Evolutionary conservation across 1,284 basidiomycete genomes (phyloP), one percentile per base, ranked within the genome.

Genomic region (Schizophyllum commune): DNA sequence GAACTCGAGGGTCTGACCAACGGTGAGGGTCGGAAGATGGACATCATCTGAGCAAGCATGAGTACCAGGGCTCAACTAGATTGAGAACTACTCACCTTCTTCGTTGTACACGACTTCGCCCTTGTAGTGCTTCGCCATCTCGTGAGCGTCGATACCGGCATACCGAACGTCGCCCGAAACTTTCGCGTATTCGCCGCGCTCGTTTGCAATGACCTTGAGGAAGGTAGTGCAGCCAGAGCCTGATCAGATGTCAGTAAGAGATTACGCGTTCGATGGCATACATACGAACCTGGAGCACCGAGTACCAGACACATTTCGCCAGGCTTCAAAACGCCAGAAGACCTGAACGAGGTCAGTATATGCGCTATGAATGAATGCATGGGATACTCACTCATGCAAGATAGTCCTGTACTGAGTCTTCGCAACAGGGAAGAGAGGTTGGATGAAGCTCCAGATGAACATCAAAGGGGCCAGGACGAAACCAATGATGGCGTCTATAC

Each of bases 101-200:
- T 85, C 81, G 68, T 92, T 94, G 73, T 94, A 96, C 17, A 89
- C 85, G 13, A 93, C 89, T 73, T 96, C 93, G 57, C 93, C 94
- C 63, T 83, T 88, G 73, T 88, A 90, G 61, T 77, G 71, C 65
- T 84, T 84, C 1, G 76, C 78, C 81, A 90, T 89, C 66, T 88
- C 83, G 15, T 71, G 68, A 0, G 87, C 83, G 58, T 77, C 75
- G 59, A 92, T 91, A 5, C 89, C 89, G 17, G 86, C 89, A 69
- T 92, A 94, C 0, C 79, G 75, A 8, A 92, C 83, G 0, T 88
- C 77, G n/a, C 92, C 91, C 1, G 71, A 66, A 11, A 91, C 78
- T 15, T 69, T 73, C 4, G 80, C 78, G 69, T 84, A 94, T 20
- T 81, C 88, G 11, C 75, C 74, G 2, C 87, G 79, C 60, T 86